These are phyloP conservation scores for Leccinellum luteum DNA, from an alignment of 768 basidiomycete species.

Conservation along the genomic window DNA sequence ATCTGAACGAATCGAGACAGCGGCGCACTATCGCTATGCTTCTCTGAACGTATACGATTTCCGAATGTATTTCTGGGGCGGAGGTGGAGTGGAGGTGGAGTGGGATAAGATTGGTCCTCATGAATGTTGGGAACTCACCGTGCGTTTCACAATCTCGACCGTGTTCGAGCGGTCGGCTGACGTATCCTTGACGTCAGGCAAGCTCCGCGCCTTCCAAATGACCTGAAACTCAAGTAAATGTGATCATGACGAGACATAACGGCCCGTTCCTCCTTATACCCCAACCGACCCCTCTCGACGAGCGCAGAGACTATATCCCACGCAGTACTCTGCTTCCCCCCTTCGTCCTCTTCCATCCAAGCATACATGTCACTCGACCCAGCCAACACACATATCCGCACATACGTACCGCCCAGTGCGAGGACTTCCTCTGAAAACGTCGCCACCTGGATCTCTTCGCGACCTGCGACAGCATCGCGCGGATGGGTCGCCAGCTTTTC, in stretches of 20 bases:
- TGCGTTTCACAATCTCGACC: conserved; percentile 74
- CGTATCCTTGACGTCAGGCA: conserved; percentile 50
- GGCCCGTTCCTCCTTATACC: conserved; percentile 80
- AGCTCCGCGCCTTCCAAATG: conserved; percentile 73
- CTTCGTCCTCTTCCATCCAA: conserved; percentile 89
- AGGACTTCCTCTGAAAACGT: conserved; percentile 81
- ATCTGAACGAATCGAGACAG: too few relatives aligned
- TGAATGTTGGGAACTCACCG: conserved; percentile 48
- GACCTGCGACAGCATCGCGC: conserved; percentile 72
- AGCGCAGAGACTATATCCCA: conserved; percentile 88
- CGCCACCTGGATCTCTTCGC: conserved; percentile 82
- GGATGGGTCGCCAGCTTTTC: conserved; percentile 78
- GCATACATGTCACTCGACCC: conserved; percentile 68
- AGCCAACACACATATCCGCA: conserved; percentile 66
- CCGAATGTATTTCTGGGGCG: too few relatives aligned
- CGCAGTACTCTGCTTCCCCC: conserved; percentile 83
- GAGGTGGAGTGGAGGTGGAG: too few relatives aligned
- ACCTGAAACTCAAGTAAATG: conserved; percentile 75
- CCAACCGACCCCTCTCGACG: conserved; percentile 80
- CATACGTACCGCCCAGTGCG: conserved; percentile 64
- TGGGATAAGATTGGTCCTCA: too few relatives aligned
- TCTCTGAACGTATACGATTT: too few relatives aligned
- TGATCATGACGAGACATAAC: conserved; percentile 29
- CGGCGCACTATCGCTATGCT: too few relatives aligned
- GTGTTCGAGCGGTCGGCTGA: conserved; percentile 77